phyloP scores from a whole-genome alignment of 2,329 filamentous ascomycete genomes.

The Pseudogymnoascus sp. region DNA sequence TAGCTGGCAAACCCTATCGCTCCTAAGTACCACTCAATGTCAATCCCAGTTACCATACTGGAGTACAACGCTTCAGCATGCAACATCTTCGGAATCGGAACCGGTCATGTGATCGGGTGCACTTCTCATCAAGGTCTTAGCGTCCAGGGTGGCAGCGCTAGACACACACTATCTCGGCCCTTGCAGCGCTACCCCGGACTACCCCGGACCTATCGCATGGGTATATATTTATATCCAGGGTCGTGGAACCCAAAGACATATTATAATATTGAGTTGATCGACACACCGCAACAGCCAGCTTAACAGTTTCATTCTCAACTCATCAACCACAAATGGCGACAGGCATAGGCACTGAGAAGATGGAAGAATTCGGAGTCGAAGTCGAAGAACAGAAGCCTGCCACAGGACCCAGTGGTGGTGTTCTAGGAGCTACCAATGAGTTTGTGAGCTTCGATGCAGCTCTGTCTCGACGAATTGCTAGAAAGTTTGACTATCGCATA shows the following conservation, averaged over 20 bases:
- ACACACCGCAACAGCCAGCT: background rate
- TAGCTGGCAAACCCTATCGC: background rate
- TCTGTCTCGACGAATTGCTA: slow-evolving; percentile 11
- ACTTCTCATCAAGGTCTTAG: background rate
- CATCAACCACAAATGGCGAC: background rate
- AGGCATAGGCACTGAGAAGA: background rate
- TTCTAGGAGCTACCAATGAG: background rate
- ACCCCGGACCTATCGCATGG: background rate
- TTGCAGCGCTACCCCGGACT: background rate
- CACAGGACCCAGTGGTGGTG: background rate
- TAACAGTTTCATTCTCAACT: background rate
- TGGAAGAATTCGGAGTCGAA: background rate
- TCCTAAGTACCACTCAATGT: background rate
- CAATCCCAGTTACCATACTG: background rate
- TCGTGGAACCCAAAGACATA: background rate
- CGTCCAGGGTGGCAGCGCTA: background rate
- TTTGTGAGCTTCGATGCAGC: background rate
- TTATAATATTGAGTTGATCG: background rate
- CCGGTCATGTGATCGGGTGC: background rate
- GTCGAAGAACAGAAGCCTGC: background rate
- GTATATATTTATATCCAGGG: background rate
- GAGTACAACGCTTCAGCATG: too few relatives aligned
- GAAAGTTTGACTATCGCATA: slow-evolving; percentile 48
- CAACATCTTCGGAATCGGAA: background rate
- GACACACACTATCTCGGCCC: background rate